These are phyloP conservation scores for Russula griseocarnosa DNA, from an alignment of 768 basidiomycete species.

Conservation along the genomic window DNA sequence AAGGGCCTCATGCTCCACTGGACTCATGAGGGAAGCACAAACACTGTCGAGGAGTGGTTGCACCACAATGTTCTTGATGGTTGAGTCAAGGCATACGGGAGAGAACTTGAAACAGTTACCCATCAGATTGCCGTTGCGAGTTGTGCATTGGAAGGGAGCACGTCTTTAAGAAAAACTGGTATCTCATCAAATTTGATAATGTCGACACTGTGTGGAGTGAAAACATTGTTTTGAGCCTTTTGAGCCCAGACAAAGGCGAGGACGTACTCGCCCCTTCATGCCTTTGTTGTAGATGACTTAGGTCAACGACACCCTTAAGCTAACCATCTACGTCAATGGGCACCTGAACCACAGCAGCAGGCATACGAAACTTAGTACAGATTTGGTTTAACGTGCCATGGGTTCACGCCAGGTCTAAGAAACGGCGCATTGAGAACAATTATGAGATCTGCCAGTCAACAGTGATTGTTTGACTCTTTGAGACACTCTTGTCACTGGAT, in stretches of 20 bases:
- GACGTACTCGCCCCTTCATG: conserved; percentile 71
- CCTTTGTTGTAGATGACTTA: conserved; percentile 95
- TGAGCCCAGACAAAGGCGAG: neutral
- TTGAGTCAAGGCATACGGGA: conserved; percentile 95
- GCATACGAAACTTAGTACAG: conserved; percentile 82
- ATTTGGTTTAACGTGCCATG: conserved; percentile 95
- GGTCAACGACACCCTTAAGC: conserved; percentile 87
- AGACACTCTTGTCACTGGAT: neutral
- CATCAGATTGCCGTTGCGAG: conserved; percentile 87
- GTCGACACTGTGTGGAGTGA: conserved; percentile 48
- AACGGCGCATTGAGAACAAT: neutral
- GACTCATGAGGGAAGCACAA: conserved; percentile 88
- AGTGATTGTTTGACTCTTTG: conserved; percentile 93
- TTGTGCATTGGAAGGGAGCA: conserved; percentile 66
- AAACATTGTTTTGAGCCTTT: neutral
- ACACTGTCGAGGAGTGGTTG: conserved; percentile 95
- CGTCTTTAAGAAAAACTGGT: conserved; percentile 85
- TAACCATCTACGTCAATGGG: conserved; percentile 89
- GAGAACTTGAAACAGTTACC: conserved; percentile 89
- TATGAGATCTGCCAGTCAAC: conserved; percentile 75
- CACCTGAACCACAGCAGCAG: conserved; percentile 92
- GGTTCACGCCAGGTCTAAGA: conserved; percentile 90
- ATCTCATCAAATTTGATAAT: conserved; percentile 85
- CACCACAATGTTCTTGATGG: conserved; percentile 92
- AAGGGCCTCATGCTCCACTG: conserved; percentile 68